Percentiles rank a stretch among this genome's conserved stretches.
Conservation (phyloP, 1,139 yeast genomes). For the Magnusiomyces tetraspermus region DNA sequence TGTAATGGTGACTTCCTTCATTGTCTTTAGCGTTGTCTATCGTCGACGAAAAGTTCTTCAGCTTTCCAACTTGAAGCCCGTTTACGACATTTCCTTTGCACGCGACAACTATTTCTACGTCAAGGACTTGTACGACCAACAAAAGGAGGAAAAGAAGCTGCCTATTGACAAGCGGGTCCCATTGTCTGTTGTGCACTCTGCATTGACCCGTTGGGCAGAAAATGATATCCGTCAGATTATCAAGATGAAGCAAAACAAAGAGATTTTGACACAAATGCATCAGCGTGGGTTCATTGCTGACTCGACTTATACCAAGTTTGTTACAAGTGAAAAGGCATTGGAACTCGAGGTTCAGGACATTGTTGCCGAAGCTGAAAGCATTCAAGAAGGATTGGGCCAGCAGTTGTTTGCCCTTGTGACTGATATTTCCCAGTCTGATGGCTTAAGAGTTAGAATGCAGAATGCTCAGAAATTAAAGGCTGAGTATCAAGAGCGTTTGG, state of each 20-base stretch:
- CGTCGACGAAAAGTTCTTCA: conserved; percentile 45
- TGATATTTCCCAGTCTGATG: conserved; percentile 88
- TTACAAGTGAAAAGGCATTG: conserved; percentile 65
- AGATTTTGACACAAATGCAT: conserved; percentile 58
- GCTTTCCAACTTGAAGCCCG: conserved; percentile 7
- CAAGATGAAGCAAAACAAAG: conserved; percentile 64
- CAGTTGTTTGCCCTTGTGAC: conserved; percentile 69
- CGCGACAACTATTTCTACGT: conserved; percentile 56
- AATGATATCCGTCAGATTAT: conserved; percentile 62
- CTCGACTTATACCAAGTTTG: conserved; percentile 71
- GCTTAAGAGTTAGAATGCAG: conserved; percentile 66
- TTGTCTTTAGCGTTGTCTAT: conserved; percentile 64
- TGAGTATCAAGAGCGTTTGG: conserved; percentile 23
- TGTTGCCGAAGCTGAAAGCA: conserved; percentile 63
- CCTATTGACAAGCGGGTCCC: conserved; percentile 50
- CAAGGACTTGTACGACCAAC: conserved; percentile 32
- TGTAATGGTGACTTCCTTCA: conserved; percentile 58
- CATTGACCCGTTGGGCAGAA: conserved; percentile 63
- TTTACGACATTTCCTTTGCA: conserved; percentile 28
- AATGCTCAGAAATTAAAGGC: conserved; percentile 41
- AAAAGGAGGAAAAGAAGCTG: conserved; percentile 25
- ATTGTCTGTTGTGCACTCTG: conserved; percentile 76
- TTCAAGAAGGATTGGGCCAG: conserved; percentile 75
- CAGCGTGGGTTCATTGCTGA: conserved; percentile 90
- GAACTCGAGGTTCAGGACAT: conserved; percentile 74